phyloP scores from a whole-genome alignment of 345 rosid genomes.

The Eucalyptus tenuipes region DNA sequence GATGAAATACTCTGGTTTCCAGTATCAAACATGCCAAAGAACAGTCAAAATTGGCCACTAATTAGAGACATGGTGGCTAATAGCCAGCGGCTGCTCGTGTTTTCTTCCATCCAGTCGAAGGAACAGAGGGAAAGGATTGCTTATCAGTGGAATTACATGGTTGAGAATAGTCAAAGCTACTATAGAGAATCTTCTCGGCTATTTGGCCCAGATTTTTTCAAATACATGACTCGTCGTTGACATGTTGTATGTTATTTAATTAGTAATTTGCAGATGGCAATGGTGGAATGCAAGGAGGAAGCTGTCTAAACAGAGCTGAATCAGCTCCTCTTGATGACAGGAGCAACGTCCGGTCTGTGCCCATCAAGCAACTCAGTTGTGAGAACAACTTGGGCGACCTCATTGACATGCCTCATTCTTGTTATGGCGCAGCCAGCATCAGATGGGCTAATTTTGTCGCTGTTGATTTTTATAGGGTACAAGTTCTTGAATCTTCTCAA shows the following conservation, averaged over 20 bases:
- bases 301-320: constrained; percentile 36
- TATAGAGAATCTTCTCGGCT: not conserved
- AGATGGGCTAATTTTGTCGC: constrained; percentile 63
- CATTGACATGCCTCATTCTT: constrained; percentile 34
- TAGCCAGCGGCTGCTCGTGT: constrained; percentile 40
- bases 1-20: constrained; percentile 54
- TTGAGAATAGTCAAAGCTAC: constrained; percentile 19
- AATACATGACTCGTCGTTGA: not conserved
- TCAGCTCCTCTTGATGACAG: constrained; percentile 27
- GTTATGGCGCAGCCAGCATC: constrained; percentile 28
- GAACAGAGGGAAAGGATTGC: constrained; percentile 50
- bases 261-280: constrained; percentile 31
- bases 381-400: constrained; percentile 30
- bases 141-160: constrained; percentile 73
- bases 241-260: not conserved
- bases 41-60: constrained; percentile 51
- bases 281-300: constrained; percentile 33
- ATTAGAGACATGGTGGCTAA: constrained; percentile 51
- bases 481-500: not conserved
- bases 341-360: constrained; percentile 16
- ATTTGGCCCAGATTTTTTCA: not conserved
- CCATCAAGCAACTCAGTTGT: constrained; percentile 20
- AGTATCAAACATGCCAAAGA: constrained; percentile 40
- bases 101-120: constrained; percentile 37
- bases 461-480: not conserved